Evolutionary conservation across 495 filamentous ascomycete genomes (phyloP).

Genomic region (Stereocaulon alpinum): DNA sequence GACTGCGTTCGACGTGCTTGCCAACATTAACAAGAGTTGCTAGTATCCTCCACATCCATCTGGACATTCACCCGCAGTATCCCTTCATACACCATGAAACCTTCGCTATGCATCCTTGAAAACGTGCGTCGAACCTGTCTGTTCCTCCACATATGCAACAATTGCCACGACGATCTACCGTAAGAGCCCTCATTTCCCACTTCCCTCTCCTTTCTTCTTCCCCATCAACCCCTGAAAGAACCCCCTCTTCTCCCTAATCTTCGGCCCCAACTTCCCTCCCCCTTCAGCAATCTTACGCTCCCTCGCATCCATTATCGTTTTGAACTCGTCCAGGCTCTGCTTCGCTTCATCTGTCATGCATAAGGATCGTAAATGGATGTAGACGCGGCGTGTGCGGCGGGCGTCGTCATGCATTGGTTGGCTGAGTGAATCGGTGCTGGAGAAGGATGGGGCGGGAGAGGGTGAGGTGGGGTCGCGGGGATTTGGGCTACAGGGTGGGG

Average conservation of each 20-base stretch:
- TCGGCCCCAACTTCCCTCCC: neutral
- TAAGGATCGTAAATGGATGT: conserved; percentile 35
- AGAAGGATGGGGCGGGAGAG: conserved; percentile 8
- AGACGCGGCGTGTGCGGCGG: conserved; percentile 35
- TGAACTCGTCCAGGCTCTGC: conserved; percentile 31
- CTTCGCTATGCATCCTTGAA: too few species aligned
- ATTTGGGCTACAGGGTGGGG: conserved; percentile 17
- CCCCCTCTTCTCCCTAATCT: conserved; percentile 15
- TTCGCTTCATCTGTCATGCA: conserved; percentile 43
- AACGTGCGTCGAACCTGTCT: too few species aligned
- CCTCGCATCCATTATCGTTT: conserved; percentile 18
- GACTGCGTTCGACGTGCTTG: too few species aligned
- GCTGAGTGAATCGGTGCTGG: conserved; percentile 15
- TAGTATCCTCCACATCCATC: too few species aligned
- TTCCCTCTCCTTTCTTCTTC: conserved; percentile 12
- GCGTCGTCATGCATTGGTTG: conserved; percentile 30
- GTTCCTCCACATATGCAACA: too few species aligned
- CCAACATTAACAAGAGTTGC: too few species aligned
- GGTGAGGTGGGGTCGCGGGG: conserved; percentile 16
- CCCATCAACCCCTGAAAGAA: conserved; percentile 16
- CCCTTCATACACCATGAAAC: too few species aligned
- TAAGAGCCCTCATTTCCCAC: neutral
- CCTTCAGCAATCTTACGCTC: conserved; percentile 4
- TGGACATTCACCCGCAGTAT: too few species aligned
- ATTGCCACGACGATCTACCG: neutral